A percentile compares a stretch with the other conserved stretches of the same genome.
Conservation (phyloP, 164 flowering plant genomes). For the Annona cherimola region DNA sequence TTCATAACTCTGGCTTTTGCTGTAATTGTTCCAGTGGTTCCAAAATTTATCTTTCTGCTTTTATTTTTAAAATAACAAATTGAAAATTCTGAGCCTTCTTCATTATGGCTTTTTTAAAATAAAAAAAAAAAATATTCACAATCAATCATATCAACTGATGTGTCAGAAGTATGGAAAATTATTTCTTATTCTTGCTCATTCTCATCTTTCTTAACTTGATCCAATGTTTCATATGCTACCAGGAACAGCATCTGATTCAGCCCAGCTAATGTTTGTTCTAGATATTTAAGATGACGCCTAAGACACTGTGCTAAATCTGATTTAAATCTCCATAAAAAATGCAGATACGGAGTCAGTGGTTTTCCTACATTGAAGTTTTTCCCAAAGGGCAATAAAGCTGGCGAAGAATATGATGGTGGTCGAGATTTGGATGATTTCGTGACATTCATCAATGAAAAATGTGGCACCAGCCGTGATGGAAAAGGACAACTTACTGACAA, state of each 20-base stretch:
- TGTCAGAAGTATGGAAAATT: not conserved
- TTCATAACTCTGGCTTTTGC: too few species aligned
- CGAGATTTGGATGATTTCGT: constrained; percentile 85
- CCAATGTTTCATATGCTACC: not conserved
- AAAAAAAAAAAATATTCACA: too few species aligned
- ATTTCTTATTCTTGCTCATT: not conserved
- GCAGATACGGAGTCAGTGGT: constrained; percentile 92
- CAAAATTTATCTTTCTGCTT: too few species aligned
- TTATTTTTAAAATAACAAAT: too few species aligned
- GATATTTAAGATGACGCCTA: not conserved
- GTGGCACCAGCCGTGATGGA: constrained; percentile 82
- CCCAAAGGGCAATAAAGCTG: constrained; percentile 88
- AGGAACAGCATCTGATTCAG: too few species aligned
- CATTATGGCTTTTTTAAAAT: too few species aligned
- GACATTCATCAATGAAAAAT: constrained; percentile 75
- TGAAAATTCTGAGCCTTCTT: too few species aligned
- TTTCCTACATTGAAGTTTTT: constrained; percentile 93
- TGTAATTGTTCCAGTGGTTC: too few species aligned
- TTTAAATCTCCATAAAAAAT: not conserved
- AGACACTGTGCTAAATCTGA: not conserved
- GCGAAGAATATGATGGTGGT: constrained; percentile 95
- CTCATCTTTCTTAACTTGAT: not conserved
- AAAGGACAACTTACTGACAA: constrained; percentile 83
- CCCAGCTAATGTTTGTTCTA: not conserved
- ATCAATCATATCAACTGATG: too few species aligned